Percentiles rank a stretch among this genome's conserved stretches.
Evolutionary conservation across 805 yeast species (phyloP).

Genomic region (Metschnikowia bowlesiae): DNA sequence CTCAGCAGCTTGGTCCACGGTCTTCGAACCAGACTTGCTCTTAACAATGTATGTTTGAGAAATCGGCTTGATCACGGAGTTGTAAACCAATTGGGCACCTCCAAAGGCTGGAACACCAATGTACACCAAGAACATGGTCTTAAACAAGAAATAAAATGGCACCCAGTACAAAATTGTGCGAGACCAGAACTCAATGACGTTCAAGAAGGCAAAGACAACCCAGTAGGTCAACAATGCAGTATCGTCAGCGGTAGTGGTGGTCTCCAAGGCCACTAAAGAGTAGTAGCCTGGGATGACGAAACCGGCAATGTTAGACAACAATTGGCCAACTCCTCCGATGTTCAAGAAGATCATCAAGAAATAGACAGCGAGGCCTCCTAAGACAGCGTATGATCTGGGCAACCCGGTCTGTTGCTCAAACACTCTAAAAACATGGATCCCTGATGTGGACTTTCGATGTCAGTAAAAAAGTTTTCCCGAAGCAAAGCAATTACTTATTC

Average conservation of each 20-base stretch:
- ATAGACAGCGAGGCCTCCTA: slow-evolving; percentile 62
- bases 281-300: slow-evolving; percentile 86
- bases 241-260: slow-evolving; percentile 68
- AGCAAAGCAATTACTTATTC: not conserved
- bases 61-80: slow-evolving; percentile 62
- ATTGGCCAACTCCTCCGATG: slow-evolving; percentile 92
- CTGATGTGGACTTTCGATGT: slow-evolving; percentile 28
- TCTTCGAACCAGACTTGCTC: slow-evolving; percentile 30
- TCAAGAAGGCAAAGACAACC: slow-evolving; percentile 95
- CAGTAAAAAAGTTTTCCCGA: not conserved
- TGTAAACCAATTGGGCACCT: slow-evolving; percentile 78
- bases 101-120: slow-evolving; percentile 83
- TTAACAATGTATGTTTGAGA: slow-evolving; percentile 37
- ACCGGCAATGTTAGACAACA: slow-evolving; percentile 88
- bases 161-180: slow-evolving; percentile 89
- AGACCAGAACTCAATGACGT: slow-evolving; percentile 94
- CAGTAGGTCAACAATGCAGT: slow-evolving; percentile 89
- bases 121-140: slow-evolving; percentile 82
- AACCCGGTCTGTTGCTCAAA: slow-evolving; percentile 43
- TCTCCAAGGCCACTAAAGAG: slow-evolving; percentile 79
- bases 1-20: slow-evolving; percentile 47
- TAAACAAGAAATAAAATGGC: slow-evolving; percentile 94
- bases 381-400: slow-evolving; percentile 84
- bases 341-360: slow-evolving; percentile 78
- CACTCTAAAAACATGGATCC: slow-evolving; percentile 27